A percentile compares a stretch with the other conserved stretches of the same genome.
phyloP scores from a whole-genome alignment of 2,329 filamentous ascomycete species.

The Exophiala oligosperma region DNA sequence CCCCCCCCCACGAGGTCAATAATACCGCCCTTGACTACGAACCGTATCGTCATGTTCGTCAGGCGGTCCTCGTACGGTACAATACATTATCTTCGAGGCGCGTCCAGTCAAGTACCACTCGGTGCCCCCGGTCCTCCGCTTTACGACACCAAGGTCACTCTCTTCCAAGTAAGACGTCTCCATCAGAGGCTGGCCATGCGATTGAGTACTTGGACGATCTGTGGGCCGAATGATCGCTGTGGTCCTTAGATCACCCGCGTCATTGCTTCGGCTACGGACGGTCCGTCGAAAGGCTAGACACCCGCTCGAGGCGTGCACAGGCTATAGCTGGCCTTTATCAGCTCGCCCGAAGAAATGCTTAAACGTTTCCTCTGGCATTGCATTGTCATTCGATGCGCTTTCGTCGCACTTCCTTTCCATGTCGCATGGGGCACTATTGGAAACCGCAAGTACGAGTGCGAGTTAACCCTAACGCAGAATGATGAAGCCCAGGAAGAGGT shows the following conservation, averaged over 20 bases:
- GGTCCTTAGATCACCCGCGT: conserved; percentile 19
- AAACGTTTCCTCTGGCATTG: conserved; percentile 5
- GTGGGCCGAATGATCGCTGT: conserved; percentile 19
- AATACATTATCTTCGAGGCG: conserved; percentile 4
- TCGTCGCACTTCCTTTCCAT: conserved; percentile 4
- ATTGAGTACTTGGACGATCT: conserved; percentile 14
- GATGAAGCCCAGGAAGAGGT: conserved; percentile 3
- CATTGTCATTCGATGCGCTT: conserved; percentile 16
- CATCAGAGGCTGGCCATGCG: conserved; percentile 1
- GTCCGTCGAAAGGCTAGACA: conserved; percentile 21
- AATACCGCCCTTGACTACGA: conserved; percentile 6
- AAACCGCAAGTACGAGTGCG: neutral
- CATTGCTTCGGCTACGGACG: conserved; percentile 21
- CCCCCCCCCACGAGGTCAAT: conserved; percentile 17
- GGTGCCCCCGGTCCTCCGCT: neutral
- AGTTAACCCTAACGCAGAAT: conserved; percentile 7
- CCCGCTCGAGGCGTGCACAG: conserved; percentile 11
- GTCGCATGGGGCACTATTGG: conserved; percentile 18
- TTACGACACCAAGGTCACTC: neutral
- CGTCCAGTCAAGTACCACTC: neutral
- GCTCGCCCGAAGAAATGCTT: conserved; percentile 6
- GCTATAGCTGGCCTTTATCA: conserved; percentile 10
- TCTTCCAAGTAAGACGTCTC: neutral
- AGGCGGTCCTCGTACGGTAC: conserved; percentile 19
- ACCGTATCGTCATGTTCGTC: conserved; percentile 8